Evolutionary conservation across 148 eudicot genomes (phyloP), one percentile per base, ranked within the genome.

Genomic region (Spergularia bocconei): DNA sequence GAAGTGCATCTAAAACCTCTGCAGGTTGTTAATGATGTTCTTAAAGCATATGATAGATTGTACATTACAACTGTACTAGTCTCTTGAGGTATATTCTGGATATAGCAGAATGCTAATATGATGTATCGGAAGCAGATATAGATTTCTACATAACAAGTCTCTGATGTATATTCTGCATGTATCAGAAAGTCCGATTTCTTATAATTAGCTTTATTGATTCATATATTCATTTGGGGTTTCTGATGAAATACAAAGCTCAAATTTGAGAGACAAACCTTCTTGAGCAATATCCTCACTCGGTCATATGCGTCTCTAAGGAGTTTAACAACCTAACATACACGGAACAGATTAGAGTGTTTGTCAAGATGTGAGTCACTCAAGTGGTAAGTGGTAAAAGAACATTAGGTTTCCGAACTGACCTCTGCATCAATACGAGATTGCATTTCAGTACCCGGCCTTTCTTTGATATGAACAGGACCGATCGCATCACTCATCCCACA

Each of bases 401-500:
- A 67, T 70, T 44, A 69, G 67, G 67, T 74, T 55, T 56, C 55
- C 21, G 81, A 60, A 65, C 85, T 79, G 79, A 93, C 96, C 83
- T 93, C 98, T 60, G 91, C 91, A 77, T 95, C 98, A 66, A 95
- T 77, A 71, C 98, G 92, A 4, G 97, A 89, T 69, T 95, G 98
- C 96, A 95, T 95, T 80, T 90, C 97, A n/a, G 96, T 85, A 72
- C 97, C 92, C 25, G 97, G 89, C 81, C 85, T 83, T 80, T 90
- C 97, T 84, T 90, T 93, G 70, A 91, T 72, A 83, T 93, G 97
- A 79, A 93, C 81, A 62, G 97, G 98, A 38, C 98, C 98, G 16
- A 93, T 86, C 72, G 82, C 72, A 79, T 93, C 95, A 69, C 97
- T 93, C 98, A 93, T 93, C 63, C 98, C 98, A 82, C 98, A 93